Base-by-base conservation (phyloP, 1,284 basidiomycete species). In the Polyporus tsugae region DNA sequence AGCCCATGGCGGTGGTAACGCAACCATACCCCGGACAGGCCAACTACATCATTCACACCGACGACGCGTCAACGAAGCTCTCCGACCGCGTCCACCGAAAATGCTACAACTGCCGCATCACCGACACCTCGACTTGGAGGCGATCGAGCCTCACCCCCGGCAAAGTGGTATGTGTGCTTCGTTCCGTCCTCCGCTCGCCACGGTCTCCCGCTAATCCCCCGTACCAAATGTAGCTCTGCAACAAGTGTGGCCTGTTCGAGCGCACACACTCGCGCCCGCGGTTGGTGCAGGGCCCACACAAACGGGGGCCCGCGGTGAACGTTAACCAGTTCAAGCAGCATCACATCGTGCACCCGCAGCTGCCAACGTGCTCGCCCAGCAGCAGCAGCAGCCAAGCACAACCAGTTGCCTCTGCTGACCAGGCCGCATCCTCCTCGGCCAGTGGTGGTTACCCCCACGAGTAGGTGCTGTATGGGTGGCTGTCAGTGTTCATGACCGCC, bases 221-320 rank as follows among this genome's bases (percentile, higher is more conserved):
- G 19, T 4, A n/a, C 42, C 22, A 6, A 19, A 63, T 29, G 4
- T 70, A 94, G 91, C 85, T 94, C 19, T 94, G 92, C 82, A 94
- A 94, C 85, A 94, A 94, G 76, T 94, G 92, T 75, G 92, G 92
- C 29, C 81, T 94, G 9, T 94, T 94, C 75, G 92, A 94, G 78
- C 88, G 92, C 65, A 94, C 93, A 0, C 92, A 94, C 78, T 91
- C 46, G 22, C 87, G 92, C 22, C 90, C 92, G 13, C 83, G 93
- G 55, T 92, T 92, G 0, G 91, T 93, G 69, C 92, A 93, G 75
- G 93, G 94, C 78, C 91, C 91, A 15, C 91, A 92, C 81, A 91
- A 91, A 75, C 85, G 91, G 44, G 91, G 91, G 0, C 90, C 91
- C 0, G 81, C 91, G 52, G 85, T 89, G 19, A 78, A 67, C 81